Evolutionary conservation across 371 early-diverging fungal species (phyloP), one percentile per base, ranked within the genome.

Genomic region (Mortierella polycephala): DNA sequence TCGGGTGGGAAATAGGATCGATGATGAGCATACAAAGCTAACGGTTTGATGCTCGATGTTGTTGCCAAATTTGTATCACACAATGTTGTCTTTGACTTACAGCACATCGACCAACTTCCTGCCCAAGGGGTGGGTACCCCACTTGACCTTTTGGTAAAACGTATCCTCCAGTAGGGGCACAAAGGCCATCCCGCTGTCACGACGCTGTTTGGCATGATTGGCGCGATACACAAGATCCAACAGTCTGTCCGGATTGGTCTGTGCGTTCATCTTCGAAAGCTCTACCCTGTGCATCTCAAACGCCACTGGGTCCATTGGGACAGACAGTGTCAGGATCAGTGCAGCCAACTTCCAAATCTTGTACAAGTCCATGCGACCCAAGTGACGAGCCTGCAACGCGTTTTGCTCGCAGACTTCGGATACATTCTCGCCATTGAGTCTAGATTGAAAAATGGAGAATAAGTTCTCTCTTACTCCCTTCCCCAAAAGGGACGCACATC

Each of bases 71-170:
- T 20, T 5, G 45, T 8, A 21, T 10, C n/a, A 4, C n/a, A 42
- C 59, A 14, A n/a, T 6, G 37, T 5, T 12, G 12, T 8, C 5
- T 21, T 10, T 56, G 7, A 84, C 92, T 82, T 83, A 91, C 90
- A 91, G 56, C 53, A 84, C 85, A 54, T 88, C 77, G 0, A 90
- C 90, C 20, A 92, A 75, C 45, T 83, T 82, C 42, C 84, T 79
- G 10, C 94, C 93, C 18, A 92, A 82, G 2, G 94, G 94, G 83
- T 94, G 94, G 40, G 82, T 73, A 14, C 91, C 92, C 94, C 93
- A 94, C 57, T 82, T 76, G 16, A 89, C 87, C 44, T 71, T 81
- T 37, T 71, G 70, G 46, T 72, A 83, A 52, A 83, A 75, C 10
- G 71, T 79, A 57, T 77, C 79, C 46, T 81, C 76, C 23, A 81